Percentiles rank a stretch among this genome's conserved stretches.
These are phyloP conservation scores for Sequoia sempervirens DNA, from an alignment of 75 land plant species.

Conservation along the genomic window DNA sequence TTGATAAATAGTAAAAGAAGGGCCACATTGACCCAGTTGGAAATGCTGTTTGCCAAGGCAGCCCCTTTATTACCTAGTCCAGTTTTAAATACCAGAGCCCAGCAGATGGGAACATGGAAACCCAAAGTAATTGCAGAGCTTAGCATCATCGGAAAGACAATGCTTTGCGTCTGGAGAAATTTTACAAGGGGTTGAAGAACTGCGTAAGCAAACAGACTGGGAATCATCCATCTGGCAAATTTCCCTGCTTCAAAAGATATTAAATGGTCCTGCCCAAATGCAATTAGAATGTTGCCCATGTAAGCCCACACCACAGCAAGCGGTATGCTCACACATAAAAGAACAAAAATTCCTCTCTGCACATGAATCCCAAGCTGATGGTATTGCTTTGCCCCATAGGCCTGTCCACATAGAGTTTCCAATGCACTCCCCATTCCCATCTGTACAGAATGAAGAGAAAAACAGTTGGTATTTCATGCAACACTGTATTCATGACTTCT, in stretches of 20 bases:
- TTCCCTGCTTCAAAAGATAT: conserved; percentile 55
- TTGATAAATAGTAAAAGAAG: conserved; percentile 39
- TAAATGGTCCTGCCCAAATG: conserved; percentile 51
- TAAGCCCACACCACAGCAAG: conserved; percentile 63
- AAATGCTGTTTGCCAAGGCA: conserved; percentile 62
- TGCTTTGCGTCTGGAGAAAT: conserved; percentile 75
- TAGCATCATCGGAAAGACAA: conserved; percentile 70
- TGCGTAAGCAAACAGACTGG: conserved; percentile 60
- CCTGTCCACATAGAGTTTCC: conserved; percentile 83
- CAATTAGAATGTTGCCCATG: conserved; percentile 40
- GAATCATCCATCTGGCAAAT: conserved; percentile 65
- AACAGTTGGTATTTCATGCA: neutral
- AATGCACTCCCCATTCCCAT: conserved; percentile 13
- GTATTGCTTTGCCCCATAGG: conserved; percentile 82
- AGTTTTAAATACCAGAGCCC: conserved; percentile 56
- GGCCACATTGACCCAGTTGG: conserved; percentile 63
- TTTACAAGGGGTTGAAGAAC: conserved; percentile 58
- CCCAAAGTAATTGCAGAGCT: conserved; percentile 36
- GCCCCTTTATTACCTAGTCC: conserved; percentile 80
- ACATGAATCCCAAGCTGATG: conserved; percentile 59
- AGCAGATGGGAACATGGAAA: conserved; percentile 59
- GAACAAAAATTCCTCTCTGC: conserved; percentile 63
- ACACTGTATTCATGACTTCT: neutral
- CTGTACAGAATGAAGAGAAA: neutral
- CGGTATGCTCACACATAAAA: conserved; percentile 46